Percentiles rank a stretch among this genome's conserved stretches.
These are phyloP conservation scores for Metschnikowia kunwiensis DNA, from an alignment of 805 yeast genomes.

Conservation along the genomic window DNA sequence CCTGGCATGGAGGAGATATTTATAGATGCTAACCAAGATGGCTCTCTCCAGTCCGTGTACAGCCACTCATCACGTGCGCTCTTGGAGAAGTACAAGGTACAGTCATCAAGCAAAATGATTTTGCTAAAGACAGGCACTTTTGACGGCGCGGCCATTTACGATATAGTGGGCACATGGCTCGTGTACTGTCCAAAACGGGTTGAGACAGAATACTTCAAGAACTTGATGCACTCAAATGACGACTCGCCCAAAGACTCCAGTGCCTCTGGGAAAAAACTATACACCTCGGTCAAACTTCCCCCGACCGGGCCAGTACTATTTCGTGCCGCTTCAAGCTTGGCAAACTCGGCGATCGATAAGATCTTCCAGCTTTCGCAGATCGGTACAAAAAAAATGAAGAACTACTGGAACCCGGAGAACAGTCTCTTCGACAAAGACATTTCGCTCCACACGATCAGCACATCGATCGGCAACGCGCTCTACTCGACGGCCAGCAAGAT, in stretches of 20 bases:
- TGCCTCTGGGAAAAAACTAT: slow-evolving; percentile 13
- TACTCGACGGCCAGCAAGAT: slow-evolving; percentile 35
- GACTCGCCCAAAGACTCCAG: not conserved
- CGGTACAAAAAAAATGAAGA: slow-evolving; percentile 43
- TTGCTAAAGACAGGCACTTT: slow-evolving; percentile 30
- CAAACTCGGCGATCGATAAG: slow-evolving; percentile 53
- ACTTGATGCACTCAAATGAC: slow-evolving; percentile 24
- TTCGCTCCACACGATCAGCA: slow-evolving; percentile 30
- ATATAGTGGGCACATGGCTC: slow-evolving; percentile 48
- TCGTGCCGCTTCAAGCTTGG: slow-evolving; percentile 46
- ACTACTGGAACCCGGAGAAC: slow-evolving; percentile 28
- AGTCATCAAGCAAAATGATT: slow-evolving; percentile 8
- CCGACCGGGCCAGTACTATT: slow-evolving; percentile 46
- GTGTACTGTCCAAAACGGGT: slow-evolving; percentile 42
- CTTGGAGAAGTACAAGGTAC: slow-evolving; percentile 6
- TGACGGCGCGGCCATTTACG: slow-evolving; percentile 44
- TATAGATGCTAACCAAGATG: slow-evolving; percentile 10
- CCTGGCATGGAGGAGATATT: slow-evolving; percentile 1
- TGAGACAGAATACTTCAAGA: slow-evolving; percentile 28
- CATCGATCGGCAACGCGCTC: slow-evolving; percentile 30
- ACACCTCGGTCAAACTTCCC: slow-evolving; percentile 44
- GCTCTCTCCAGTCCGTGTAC: slow-evolving; percentile 17
- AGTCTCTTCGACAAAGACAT: slow-evolving; percentile 22
- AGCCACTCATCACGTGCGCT: slow-evolving; percentile 12
- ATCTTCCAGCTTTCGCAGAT: slow-evolving; percentile 47